Conservation (phyloP, 2,329 filamentous ascomycete genomes). For the Clonostachys solani region DNA sequence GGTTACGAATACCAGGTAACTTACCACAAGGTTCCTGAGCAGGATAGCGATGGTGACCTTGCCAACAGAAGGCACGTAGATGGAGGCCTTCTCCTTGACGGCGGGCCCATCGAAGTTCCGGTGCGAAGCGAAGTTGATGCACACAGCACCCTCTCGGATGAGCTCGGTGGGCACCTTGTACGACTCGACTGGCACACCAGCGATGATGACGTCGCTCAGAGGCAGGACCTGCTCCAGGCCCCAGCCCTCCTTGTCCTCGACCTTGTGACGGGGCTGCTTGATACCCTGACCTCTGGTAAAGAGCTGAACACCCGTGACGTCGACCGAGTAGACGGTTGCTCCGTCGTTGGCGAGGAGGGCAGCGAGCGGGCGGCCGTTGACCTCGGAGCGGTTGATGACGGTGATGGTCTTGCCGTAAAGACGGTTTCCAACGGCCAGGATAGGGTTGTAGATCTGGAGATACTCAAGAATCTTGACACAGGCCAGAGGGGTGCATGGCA, state of each 20-base stretch:
- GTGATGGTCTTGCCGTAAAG: conserved; percentile 93
- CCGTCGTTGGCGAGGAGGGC: conserved; percentile 95
- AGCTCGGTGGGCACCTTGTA: conserved; percentile 87
- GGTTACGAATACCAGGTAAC: conserved; percentile 22
- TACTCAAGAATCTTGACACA: conserved; percentile 97
- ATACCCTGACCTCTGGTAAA: conserved; percentile 89
- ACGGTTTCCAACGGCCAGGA: conserved; percentile 87
- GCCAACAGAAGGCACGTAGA: conserved; percentile 94
- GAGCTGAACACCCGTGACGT: conserved; percentile 85
- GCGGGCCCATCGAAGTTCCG: conserved; percentile 85
- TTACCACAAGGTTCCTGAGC: conserved; percentile 80
- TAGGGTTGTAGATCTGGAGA: conserved; percentile 92
- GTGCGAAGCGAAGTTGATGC: conserved; percentile 96
- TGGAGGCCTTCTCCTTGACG: conserved; percentile 92
- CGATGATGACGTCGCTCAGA: conserved; percentile 90
- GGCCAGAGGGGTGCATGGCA: conserved; percentile 93
- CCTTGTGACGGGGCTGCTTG: conserved; percentile 80
- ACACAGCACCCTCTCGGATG: conserved; percentile 87
- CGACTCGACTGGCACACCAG: conserved; percentile 80
- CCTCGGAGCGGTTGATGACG: conserved; percentile 93
- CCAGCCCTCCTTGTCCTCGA: conserved; percentile 78
- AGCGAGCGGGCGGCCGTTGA: conserved; percentile 88
- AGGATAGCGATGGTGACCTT: conserved; percentile 96
- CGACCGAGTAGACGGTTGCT: conserved; percentile 90
- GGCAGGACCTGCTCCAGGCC: conserved; percentile 76